Percentiles rank a stretch among this genome's conserved stretches.
Evolutionary conservation across 345 rosid genomes (phyloP).

Genomic region (Salix caprea): DNA sequence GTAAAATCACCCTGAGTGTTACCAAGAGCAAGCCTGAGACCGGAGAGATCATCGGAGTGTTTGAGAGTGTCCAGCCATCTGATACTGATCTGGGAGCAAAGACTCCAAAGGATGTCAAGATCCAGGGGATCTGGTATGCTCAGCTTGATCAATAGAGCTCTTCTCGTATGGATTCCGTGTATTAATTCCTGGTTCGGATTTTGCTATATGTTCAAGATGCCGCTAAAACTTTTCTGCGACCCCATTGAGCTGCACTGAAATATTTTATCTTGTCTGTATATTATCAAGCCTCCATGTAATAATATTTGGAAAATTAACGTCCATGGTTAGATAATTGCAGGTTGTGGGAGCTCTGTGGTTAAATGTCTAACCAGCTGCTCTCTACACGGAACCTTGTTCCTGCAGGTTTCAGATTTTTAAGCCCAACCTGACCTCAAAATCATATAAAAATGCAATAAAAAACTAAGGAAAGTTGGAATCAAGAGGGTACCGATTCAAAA

Average conservation of each 20-base stretch:
- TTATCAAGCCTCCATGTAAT: slow-evolving; percentile 13
- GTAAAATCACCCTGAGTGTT: slow-evolving; percentile 80
- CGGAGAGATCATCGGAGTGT: slow-evolving; percentile 89
- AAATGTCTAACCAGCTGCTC: not conserved
- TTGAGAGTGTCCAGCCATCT: slow-evolving; percentile 97
- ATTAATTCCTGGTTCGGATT: slow-evolving; percentile 29
- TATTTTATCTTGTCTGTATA: slow-evolving; percentile 28
- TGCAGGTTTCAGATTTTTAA: not conserved
- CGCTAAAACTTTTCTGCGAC: slow-evolving; percentile 28
- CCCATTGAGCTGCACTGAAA: slow-evolving; percentile 22
- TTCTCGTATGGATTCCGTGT: slow-evolving; percentile 1
- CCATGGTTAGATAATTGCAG: not conserved
- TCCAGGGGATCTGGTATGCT: slow-evolving; percentile 94
- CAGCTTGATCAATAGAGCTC: slow-evolving; percentile 65
- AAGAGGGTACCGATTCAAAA: not conserved
- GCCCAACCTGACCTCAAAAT: not conserved
- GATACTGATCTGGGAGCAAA: slow-evolving; percentile 97
- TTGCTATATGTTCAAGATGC: slow-evolving; percentile 30
- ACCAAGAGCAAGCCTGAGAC: slow-evolving; percentile 82
- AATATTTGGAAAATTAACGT: not conserved
- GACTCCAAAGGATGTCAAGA: slow-evolving; percentile 92
- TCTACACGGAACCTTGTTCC: not conserved
- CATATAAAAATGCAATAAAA: not conserved
- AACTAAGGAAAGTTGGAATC: not conserved
- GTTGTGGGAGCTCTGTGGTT: not conserved